Base-by-base conservation (phyloP, 148 eudicot species). In the Chenopodium formosanum region DNA sequence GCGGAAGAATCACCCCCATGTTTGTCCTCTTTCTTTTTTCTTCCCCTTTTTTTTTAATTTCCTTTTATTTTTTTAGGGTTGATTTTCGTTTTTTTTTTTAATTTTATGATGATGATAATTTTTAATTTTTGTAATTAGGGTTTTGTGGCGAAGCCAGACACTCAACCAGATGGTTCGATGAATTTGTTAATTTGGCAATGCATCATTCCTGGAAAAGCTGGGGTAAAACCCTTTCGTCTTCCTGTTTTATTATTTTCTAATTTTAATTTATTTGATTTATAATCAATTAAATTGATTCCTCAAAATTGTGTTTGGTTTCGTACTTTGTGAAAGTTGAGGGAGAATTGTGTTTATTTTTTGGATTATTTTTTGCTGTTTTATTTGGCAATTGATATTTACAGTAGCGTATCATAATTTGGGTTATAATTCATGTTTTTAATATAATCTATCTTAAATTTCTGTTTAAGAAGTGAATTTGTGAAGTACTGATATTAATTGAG, bases 1-100 rank as follows among this genome's bases (percentile, higher is more conserved):
- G 97, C 94, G 97, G 69, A 93, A 89, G 83, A 93, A 90, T 82
- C 97, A 93, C n/a, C 97, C 97, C 7, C 95, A 90, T 80, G 97
- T 93, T 52, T 74, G 79, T 70, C 40, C 40, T 53, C 64, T n/a
- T 44, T 56, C 70, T 47, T 37, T 13, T 44, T 32, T 67, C 27
- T 52, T 27, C 77, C 50, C 25, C 25, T 67, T 37, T 53, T 4
- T 17, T 23, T 56, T 37, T 44, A 11, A 48, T 22, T 63, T 25
- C 12, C 23, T 37, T 5, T 84, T 16, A 16, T 74, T n/a, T 25
- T 58, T 67, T 31, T 9, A 37, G 44, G 44, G 58, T 7, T 78
- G 29, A 40, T 73, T 64, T 8, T 29, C 2, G 6, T 4, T 70
- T 70, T 50, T 48, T 79, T 63, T 62, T 52, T 32, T 32, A 34